These are phyloP conservation scores for Penicillium crustosum DNA, from an alignment of 2,329 filamentous ascomycete genomes.

Conservation along the genomic window DNA sequence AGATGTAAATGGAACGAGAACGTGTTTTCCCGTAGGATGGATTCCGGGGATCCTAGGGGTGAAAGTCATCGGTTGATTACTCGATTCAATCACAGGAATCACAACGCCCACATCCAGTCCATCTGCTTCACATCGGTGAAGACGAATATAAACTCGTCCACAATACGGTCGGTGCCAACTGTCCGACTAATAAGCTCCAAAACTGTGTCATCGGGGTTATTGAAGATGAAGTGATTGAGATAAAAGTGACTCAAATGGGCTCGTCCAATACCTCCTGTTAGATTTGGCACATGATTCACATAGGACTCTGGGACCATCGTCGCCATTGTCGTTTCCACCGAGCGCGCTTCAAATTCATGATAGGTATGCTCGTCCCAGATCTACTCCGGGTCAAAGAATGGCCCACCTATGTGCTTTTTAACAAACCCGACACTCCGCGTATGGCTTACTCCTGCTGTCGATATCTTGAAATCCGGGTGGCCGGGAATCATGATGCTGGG, in stretches of 20 bases:
- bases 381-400: slow-evolving; percentile 70
- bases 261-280: slow-evolving; percentile 70
- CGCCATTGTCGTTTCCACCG: slow-evolving; percentile 72
- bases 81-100: neutral
- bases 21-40: slow-evolving; percentile 54
- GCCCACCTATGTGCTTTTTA: slow-evolving; percentile 62
- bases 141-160: slow-evolving; percentile 68
- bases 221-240: slow-evolving; percentile 70
- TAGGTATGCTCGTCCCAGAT: slow-evolving; percentile 78
- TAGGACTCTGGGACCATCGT: slow-evolving; percentile 80
- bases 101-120: slow-evolving; percentile 64
- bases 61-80: neutral
- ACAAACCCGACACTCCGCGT: slow-evolving; percentile 65
- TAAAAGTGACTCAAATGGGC: slow-evolving; percentile 66
- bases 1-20: slow-evolving; percentile 63
- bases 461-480: slow-evolving; percentile 52
- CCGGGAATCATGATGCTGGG: slow-evolving; percentile 53
- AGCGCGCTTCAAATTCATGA: slow-evolving; percentile 68
- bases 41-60: slow-evolving; percentile 55
- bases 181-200: slow-evolving; percentile 71
- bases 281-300: slow-evolving; percentile 72
- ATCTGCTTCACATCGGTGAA: slow-evolving; percentile 64
- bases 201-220: slow-evolving; percentile 65
- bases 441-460: slow-evolving; percentile 61
- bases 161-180: slow-evolving; percentile 67